Evolutionary conservation across 1,284 basidiomycete genomes (phyloP).

Genomic region (Hemileccinum hortonii): DNA sequence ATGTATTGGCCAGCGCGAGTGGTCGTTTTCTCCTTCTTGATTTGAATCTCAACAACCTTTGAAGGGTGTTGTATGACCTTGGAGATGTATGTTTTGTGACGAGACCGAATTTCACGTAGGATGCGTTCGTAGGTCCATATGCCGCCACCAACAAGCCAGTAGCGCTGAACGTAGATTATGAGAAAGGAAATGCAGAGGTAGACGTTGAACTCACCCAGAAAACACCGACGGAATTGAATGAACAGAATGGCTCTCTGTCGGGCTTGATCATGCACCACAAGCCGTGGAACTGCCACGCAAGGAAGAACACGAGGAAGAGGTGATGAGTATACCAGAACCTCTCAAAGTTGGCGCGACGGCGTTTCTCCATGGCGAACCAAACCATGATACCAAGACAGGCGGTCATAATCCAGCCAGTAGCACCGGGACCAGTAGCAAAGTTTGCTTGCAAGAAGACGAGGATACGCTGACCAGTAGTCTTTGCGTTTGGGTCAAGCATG

Average conservation of each 20-base stretch:
- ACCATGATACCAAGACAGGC: constrained; percentile 71
- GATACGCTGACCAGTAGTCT: constrained; percentile 53
- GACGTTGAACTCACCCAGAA: constrained; percentile 72
- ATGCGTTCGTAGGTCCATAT: constrained; percentile 86
- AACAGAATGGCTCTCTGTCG: constrained; percentile 84
- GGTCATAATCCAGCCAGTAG: constrained; percentile 93
- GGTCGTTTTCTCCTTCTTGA: constrained; percentile 87
- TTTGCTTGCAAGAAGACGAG: constrained; percentile 72
- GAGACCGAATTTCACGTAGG: constrained; percentile 81
- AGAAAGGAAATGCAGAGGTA: not conserved
- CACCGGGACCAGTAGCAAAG: constrained; percentile 83
- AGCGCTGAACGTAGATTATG: constrained; percentile 52
- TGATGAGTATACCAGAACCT: constrained; percentile 89
- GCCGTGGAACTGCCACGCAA: constrained; percentile 88
- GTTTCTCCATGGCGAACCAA: constrained; percentile 79
- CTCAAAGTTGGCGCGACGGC: constrained; percentile 72
- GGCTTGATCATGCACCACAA: constrained; percentile 95
- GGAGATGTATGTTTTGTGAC: constrained; percentile 85
- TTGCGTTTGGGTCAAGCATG: constrained; percentile 51
- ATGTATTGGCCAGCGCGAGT: constrained; percentile 86
- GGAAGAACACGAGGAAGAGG: constrained; percentile 87
- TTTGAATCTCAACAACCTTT: constrained; percentile 87
- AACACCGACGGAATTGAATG: constrained; percentile 79
- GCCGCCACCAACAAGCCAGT: constrained; percentile 84
- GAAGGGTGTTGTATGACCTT: constrained; percentile 93